Evolutionary conservation across 2,329 filamentous ascomycete genomes (phyloP), one percentile per base, ranked within the genome.

Genomic region (Fusarium sp.): DNA sequence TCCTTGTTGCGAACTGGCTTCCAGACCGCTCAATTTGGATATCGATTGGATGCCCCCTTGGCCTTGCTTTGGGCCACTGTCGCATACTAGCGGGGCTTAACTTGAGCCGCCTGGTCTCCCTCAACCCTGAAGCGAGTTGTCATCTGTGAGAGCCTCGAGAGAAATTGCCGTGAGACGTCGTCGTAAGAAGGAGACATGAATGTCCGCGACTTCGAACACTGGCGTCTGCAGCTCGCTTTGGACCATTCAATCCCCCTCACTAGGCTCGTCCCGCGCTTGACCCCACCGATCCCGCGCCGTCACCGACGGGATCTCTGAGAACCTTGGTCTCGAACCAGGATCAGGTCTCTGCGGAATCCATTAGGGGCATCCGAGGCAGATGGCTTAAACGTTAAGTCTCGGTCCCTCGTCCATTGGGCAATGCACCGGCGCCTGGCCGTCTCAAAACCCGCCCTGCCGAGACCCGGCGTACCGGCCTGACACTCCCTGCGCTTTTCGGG

Each of bases 191-290:
- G 31, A n/a, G 30, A 37, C 5, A 52, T 27, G 48, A 8, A 31
- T 12, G 13, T 34, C 37, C 27, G 53, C 43, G 16, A 51, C 41
- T 64, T 52, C 15, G 41, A n/a, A 23, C 23, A 23, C 23, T 23
- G 23, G 23, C 27, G 52, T n/a, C 41, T 27, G 7, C 39, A 62
- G 41, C 53, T 41, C 37, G 6, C 9, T 36, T 23, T 56, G 37
- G 44, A 12, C n/a, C 41, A 51, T 43, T 39, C 54, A 60, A 60
- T 48, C 60, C 23, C 28, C 40, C 48, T 65, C 55, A 54, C 73
- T 75, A 75, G 73, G 73, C 70, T 65, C 73, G 73, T 75, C 70
- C 73, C 73, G 73, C 71, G 58, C 55, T 68, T 58, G 59, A 65
- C 70, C 57, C 73, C 73, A 68, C 70, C 50, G 65, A 72, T 73